Percentiles rank a stretch among this genome's conserved stretches.
Evolutionary conservation across 1,284 basidiomycete genomes (phyloP).

Genomic region (Austroboletus novae-zelandiae): DNA sequence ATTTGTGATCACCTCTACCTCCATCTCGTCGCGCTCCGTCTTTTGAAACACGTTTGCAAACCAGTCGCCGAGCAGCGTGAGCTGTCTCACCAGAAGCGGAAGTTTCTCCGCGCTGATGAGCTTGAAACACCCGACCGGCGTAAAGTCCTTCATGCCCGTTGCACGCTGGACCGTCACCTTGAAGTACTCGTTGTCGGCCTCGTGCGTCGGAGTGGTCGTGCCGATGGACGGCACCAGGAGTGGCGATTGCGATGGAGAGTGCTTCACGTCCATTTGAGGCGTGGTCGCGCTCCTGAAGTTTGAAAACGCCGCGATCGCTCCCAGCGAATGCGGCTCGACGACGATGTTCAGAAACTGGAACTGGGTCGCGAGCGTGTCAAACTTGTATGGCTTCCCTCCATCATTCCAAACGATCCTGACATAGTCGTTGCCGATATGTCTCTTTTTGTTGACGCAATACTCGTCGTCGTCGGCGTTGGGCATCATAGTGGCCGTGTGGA

Average conservation of each 20-base stretch:
- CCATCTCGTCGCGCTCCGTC: constrained; percentile 66
- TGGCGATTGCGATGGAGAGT: constrained; percentile 24
- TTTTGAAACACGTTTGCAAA: constrained; percentile 82
- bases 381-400: constrained; percentile 81
- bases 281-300: constrained; percentile 38
- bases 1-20: constrained; percentile 82
- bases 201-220: constrained; percentile 15
- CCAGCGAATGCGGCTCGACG: constrained; percentile 89
- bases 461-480: constrained; percentile 73
- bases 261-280: constrained; percentile 12
- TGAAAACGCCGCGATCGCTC: constrained; percentile 77
- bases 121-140: constrained; percentile 89
- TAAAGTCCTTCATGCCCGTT: constrained; percentile 86
- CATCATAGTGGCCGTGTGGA: constrained; percentile 98
- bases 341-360: constrained; percentile 99
- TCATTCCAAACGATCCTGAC: constrained; percentile 99
- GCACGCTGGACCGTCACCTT: constrained; percentile 86
- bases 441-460: constrained; percentile 80
- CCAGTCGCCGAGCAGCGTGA: constrained; percentile 84
- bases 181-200: constrained; percentile 89
- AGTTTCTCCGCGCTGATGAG: constrained; percentile 85
- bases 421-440: constrained; percentile 93
- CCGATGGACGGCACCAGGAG: constrained; percentile 11
- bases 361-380: constrained; percentile 88
- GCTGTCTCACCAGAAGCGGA: constrained; percentile 80